Evolutionary conservation across 495 filamentous ascomycete species (phyloP), one percentile per base, ranked within the genome.

Genomic region (Hyphodiscus hymeniophilus): DNA sequence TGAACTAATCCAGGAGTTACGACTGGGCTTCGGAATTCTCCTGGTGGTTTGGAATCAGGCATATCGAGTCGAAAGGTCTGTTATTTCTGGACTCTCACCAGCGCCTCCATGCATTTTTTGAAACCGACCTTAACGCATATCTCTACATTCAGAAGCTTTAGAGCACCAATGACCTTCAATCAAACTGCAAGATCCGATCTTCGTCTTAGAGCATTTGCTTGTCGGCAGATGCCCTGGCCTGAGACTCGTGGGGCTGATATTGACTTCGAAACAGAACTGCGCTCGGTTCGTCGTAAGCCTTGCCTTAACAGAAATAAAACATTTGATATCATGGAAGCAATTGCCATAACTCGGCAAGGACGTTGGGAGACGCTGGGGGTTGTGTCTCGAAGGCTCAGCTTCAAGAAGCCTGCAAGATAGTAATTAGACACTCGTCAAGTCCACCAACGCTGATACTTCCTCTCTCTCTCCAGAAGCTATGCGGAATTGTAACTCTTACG

Each of bases 301-400:
- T 28, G 26, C 26, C 26, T 5, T n/a, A n/a, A n/a, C n/a, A n/a
- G n/a, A n/a, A n/a, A n/a, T n/a, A n/a, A n/a, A n/a, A n/a, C n/a
- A n/a, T n/a, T n/a, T n/a, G n/a, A 28, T 36, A 13, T 36, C 16
- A 74, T 68, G 61, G 64, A 12, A 61, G 66, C 40, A 62, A 66
- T 50, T 73, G 70, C 62, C 63, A 61, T 42, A 74, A 72, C 55
- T 63, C 51, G 24, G 71, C 73, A 15, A 18, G 51, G 23, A 57
- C 62, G 34, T 74, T 74, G 34, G 71, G 70, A 8, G 62, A 71
- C 15, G 12, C 15, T 13, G 13, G 6, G 16, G 4, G 33, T 13
- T 17, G 6, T 36, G 16, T n/a, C 33, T 36, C 33, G 33, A 7
- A 36, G 5, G 13, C 15, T 36, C 33, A 28, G 26, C 26, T 28